A percentile compares a stretch with the other conserved stretches of the same genome.
Conservation (phyloP, 78 protist genomes). For the Emiliania huxleyi region DNA sequence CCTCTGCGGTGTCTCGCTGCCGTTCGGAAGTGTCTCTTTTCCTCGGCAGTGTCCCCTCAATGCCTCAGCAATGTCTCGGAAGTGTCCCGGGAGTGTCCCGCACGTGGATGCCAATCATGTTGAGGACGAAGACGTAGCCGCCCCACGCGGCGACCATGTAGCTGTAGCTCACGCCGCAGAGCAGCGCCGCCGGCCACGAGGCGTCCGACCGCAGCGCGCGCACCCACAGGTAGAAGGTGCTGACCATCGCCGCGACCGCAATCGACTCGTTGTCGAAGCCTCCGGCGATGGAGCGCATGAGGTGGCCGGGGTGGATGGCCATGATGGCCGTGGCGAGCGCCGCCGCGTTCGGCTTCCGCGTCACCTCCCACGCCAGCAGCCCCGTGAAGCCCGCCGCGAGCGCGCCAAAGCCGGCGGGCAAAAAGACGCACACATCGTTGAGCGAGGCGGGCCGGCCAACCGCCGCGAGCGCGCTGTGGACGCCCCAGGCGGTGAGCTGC, state of each 20-base stretch:
- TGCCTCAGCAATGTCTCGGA: too few species aligned
- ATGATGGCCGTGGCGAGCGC: slow-evolving; percentile 8
- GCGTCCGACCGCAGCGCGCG: not conserved
- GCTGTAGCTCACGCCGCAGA: slow-evolving; percentile 8
- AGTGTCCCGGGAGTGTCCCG: too few species aligned
- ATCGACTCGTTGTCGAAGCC: slow-evolving; percentile 55
- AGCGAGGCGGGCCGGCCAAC: not conserved
- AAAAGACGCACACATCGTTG: slow-evolving; percentile 5
- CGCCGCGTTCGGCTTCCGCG: not conserved
- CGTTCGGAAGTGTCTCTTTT: too few species aligned
- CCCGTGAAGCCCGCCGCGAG: not conserved
- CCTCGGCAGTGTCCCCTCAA: too few species aligned
- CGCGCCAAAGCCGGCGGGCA: slow-evolving; percentile 10
- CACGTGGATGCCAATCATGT: slow-evolving; percentile 27
- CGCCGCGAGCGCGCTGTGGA: not conserved
- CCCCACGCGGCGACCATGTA: slow-evolving; percentile 60
- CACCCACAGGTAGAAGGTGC: slow-evolving; percentile 44
- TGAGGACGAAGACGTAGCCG: slow-evolving; percentile 51
- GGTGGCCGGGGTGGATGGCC: slow-evolving; percentile 46
- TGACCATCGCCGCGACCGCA: slow-evolving; percentile 9
- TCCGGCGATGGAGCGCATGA: slow-evolving; percentile 53
- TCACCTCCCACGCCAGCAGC: not conserved
- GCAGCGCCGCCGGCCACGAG: not conserved
- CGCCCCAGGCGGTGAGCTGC: not conserved
- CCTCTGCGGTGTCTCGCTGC: too few species aligned